These are phyloP conservation scores for Penicillium capsulatum DNA, from an alignment of 2,329 filamentous ascomycete genomes.

Conservation along the genomic window DNA sequence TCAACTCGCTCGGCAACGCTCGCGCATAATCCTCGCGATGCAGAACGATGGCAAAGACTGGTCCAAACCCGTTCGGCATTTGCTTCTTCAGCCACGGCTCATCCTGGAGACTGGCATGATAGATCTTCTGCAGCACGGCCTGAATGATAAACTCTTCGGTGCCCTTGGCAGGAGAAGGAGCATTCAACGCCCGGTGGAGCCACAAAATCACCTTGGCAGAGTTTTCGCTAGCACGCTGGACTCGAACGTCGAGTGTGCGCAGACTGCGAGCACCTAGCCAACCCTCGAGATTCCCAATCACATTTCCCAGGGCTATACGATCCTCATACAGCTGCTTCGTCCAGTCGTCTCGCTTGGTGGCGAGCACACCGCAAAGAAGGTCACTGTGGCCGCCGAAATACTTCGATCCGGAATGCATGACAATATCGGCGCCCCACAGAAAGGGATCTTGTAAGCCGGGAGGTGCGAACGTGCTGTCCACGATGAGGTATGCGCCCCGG, in stretches of 20 bases:
- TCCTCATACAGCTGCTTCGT: conserved; percentile 58
- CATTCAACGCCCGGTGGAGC: conserved; percentile 53
- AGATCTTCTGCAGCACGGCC: conserved; percentile 57
- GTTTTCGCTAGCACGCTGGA: conserved; percentile 67
- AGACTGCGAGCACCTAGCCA: conserved; percentile 85
- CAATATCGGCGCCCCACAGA: conserved; percentile 68
- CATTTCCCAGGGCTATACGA: conserved; percentile 68
- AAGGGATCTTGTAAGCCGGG: conserved; percentile 85
- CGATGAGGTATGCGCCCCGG: conserved; percentile 67
- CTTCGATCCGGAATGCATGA: conserved; percentile 91
- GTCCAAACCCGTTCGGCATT: conserved; percentile 86
- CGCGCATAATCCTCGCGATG: conserved; percentile 58
- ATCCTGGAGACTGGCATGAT: conserved; percentile 76
- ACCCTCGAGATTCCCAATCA: conserved; percentile 81
- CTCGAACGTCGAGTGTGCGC: conserved; percentile 76
- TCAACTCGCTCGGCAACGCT: conserved; percentile 68
- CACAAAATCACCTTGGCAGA: conserved; percentile 66
- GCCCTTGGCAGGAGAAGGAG: conserved; percentile 33
- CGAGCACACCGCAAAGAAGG: conserved; percentile 79
- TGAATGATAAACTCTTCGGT: conserved; percentile 45
- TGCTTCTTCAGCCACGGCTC: conserved; percentile 72
- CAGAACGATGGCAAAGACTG: conserved; percentile 75
- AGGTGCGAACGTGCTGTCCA: conserved; percentile 88
- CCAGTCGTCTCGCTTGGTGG: conserved; percentile 57
- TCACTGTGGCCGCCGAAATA: conserved; percentile 94